These are phyloP conservation scores for Neonectria coccinea DNA, from an alignment of 2,329 filamentous ascomycete genomes.

Conservation along the genomic window DNA sequence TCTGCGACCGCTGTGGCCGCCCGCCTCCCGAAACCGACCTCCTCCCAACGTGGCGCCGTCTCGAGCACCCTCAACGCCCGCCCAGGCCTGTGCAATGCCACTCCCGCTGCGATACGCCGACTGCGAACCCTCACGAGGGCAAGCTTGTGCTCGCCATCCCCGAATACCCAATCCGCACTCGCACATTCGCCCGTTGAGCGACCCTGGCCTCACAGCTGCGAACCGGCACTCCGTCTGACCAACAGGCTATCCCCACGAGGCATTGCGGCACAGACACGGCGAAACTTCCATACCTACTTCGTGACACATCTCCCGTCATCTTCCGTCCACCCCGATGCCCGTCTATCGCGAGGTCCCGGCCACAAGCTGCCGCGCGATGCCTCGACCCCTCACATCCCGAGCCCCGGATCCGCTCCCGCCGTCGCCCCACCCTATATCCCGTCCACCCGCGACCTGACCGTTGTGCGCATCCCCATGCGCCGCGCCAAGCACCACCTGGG, in stretches of 20 bases:
- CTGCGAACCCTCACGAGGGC: not conserved
- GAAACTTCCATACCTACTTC: conserved; percentile 93
- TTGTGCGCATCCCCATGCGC: conserved; percentile 92
- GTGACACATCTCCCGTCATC: conserved; percentile 95
- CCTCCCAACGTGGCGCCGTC: conserved; percentile 26
- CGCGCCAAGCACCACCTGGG: conserved; percentile 98
- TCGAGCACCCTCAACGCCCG: conserved; percentile 20
- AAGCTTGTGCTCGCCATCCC: not conserved
- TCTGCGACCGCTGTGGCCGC: conserved; percentile 30
- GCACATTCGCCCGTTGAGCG: conserved; percentile 25
- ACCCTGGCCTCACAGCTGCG: conserved; percentile 28
- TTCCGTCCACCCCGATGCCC: conserved; percentile 89
- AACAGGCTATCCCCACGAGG: conserved; percentile 20
- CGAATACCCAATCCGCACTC: conserved; percentile 19
- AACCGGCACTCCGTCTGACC: conserved; percentile 20
- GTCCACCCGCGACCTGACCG: conserved; percentile 80
- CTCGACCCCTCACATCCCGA: conserved; percentile 79
- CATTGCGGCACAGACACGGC: conserved; percentile 47
- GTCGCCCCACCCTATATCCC: conserved; percentile 70
- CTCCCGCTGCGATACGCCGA: conserved; percentile 16
- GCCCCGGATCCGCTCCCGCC: conserved; percentile 65
- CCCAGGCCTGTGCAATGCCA: conserved; percentile 5
- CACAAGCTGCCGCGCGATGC: conserved; percentile 90
- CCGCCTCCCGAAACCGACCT: conserved; percentile 35
- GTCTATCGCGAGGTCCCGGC: conserved; percentile 71